phyloP scores from a whole-genome alignment of 2,329 filamentous ascomycete species.

The Clarireedia paspali region DNA sequence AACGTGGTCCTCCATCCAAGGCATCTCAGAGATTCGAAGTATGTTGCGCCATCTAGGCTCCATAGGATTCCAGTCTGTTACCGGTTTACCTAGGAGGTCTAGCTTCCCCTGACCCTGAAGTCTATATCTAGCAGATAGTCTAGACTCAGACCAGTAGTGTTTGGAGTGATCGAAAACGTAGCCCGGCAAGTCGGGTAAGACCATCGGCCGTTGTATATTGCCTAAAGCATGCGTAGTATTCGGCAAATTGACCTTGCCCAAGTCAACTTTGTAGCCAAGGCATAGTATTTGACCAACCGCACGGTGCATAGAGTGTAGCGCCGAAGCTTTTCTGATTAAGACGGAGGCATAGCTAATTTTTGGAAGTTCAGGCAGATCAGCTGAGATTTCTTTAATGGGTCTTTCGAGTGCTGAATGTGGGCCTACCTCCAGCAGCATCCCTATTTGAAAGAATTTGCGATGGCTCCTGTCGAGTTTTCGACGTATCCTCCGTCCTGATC shows the following conservation, averaged over 20 bases:
- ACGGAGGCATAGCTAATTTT: neutral
- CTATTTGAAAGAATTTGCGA: neutral
- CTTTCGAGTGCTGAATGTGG: slow-evolving; percentile 15
- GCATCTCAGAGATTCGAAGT: neutral
- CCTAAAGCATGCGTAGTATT: too few species aligned
- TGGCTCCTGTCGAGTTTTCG: neutral
- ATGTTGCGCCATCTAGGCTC: neutral
- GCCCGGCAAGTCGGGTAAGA: slow-evolving; percentile 34
- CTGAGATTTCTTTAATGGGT: neutral
- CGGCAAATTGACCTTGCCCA: too few species aligned
- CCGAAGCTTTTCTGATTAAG: too few species aligned
- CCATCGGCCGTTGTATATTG: too few species aligned
- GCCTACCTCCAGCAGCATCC: slow-evolving; percentile 1
- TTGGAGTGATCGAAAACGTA: slow-evolving; percentile 48
- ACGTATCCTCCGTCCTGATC: neutral
- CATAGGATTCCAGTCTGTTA: neutral
- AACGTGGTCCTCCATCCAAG: slow-evolving; percentile 36
- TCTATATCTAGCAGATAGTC: slow-evolving; percentile 34
- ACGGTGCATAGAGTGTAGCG: too few species aligned
- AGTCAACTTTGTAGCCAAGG: too few species aligned
- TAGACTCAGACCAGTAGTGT: slow-evolving; percentile 45
- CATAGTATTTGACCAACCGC: too few species aligned
- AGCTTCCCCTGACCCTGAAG: neutral
- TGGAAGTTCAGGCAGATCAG: neutral
- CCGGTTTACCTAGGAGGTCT: neutral